Conservation (phyloP, 192 early-diverging fungal species). For the Coemansia nantahalensis region DNA sequence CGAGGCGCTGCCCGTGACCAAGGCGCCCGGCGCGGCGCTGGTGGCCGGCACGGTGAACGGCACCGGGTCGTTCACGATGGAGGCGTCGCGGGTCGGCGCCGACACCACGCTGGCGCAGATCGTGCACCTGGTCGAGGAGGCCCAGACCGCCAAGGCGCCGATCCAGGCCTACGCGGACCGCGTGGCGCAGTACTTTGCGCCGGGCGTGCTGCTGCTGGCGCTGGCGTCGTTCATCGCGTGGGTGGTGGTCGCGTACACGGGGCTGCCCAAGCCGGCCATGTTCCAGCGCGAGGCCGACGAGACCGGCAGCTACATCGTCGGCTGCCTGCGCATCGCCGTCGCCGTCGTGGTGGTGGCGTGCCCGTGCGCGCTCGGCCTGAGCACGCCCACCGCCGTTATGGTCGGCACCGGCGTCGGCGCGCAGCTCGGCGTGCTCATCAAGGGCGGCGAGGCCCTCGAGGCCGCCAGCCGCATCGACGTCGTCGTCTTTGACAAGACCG, state of each 20-base stretch:
- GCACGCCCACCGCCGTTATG: slow-evolving; percentile 98
- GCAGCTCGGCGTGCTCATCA: slow-evolving; percentile 92
- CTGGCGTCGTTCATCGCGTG: slow-evolving; percentile 75
- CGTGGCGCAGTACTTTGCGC: slow-evolving; percentile 91
- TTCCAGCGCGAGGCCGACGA: slow-evolving; percentile 52
- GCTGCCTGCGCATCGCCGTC: slow-evolving; percentile 86
- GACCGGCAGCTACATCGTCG: slow-evolving; percentile 67
- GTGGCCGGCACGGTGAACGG: slow-evolving; percentile 97
- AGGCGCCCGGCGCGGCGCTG: slow-evolving; percentile 60
- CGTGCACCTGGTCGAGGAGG: slow-evolving; percentile 87
- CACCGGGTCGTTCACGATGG: slow-evolving; percentile 79
- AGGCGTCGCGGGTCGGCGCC: slow-evolving; percentile 79
- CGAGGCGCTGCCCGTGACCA: slow-evolving; percentile 79
- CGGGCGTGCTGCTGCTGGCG: slow-evolving; percentile 72
- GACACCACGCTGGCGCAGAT: slow-evolving; percentile 93
- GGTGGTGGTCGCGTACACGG: slow-evolving; percentile 59
- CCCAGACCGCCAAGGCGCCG: slow-evolving; percentile 92
- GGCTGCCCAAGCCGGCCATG: slow-evolving; percentile 43
- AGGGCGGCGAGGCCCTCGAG: slow-evolving; percentile 87
- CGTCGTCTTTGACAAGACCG: slow-evolving; percentile 98
- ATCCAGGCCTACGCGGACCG: slow-evolving; percentile 91
- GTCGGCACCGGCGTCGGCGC: slow-evolving; percentile 97
- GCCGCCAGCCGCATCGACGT: slow-evolving; percentile 76
- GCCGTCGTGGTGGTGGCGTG: slow-evolving; percentile 96
- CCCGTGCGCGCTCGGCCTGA: slow-evolving; percentile 94